Percentiles rank a stretch among this genome's conserved stretches.
Evolutionary conservation across 805 yeast species (phyloP).

Genomic region (Priceomyces melissophilus): DNA sequence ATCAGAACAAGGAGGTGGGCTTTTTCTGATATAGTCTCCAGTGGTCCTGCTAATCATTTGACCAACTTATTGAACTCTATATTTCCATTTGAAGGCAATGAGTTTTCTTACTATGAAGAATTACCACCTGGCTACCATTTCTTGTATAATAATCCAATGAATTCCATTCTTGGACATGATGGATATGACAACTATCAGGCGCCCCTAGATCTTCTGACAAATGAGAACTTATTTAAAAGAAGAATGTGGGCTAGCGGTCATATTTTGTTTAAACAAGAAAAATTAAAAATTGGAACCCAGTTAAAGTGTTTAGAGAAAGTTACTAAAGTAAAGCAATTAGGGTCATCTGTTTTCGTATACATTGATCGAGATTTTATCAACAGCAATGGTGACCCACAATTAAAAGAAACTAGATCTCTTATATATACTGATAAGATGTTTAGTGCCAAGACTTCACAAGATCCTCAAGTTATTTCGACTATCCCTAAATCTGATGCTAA

Average conservation of each 20-base stretch:
- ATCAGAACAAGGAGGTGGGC: constrained; percentile 17
- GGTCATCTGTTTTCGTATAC: constrained; percentile 47
- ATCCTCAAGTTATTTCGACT: not conserved
- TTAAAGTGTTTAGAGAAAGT: constrained; percentile 54
- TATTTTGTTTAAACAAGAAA: constrained; percentile 34
- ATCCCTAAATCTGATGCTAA: not conserved
- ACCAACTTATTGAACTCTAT: constrained; percentile 12
- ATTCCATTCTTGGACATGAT: constrained; percentile 52
- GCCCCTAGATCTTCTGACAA: constrained; percentile 35
- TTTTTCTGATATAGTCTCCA: constrained; percentile 17
- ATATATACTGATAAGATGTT: constrained; percentile 48
- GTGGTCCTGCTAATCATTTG: constrained; percentile 18
- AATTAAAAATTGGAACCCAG: constrained; percentile 32
- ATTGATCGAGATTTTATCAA: constrained; percentile 48
- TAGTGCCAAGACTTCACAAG: not conserved
- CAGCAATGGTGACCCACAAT: constrained; percentile 19
- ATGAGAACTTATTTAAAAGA: constrained; percentile 39
- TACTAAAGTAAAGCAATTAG: constrained; percentile 31
- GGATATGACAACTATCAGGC: constrained; percentile 82
- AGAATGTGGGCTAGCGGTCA: constrained; percentile 82
- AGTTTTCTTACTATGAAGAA: not conserved
- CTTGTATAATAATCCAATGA: constrained; percentile 60
- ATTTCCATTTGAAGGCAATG: constrained; percentile 5
- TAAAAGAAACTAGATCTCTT: constrained; percentile 55
- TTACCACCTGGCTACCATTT: constrained; percentile 59